Base-by-base conservation (phyloP, 495 filamentous ascomycete genomes). In the Penicillium canariense region DNA sequence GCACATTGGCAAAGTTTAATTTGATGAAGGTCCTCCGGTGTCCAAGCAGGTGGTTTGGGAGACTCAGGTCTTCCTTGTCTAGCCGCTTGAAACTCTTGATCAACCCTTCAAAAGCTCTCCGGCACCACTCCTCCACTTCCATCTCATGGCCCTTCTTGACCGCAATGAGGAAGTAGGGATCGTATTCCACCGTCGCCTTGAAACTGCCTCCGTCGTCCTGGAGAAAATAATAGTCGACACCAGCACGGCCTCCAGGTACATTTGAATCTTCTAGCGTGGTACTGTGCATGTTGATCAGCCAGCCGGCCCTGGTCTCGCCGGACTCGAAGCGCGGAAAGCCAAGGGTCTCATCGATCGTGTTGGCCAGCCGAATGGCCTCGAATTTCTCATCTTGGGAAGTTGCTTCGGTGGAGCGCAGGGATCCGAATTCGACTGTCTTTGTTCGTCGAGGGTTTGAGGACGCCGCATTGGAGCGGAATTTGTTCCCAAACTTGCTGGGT, bases 181-280 rank as follows among this genome's bases (percentile, higher is more conserved):
- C 91, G 65, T 96, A 96, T 69, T 95, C 89, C 54, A 97, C 75
- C 17, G 93, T 97, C 35, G 94, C 92, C 70, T 97, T 97, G 80
- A 97, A 99, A 22, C 89, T 96, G 20, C 82, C 82, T 10, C 93
- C 92, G 63, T 92, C 89, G 50, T 97, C 90, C 65, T 94, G 91
- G 44, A 99, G 84, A 72, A 99, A 97, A 72, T 96, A 99, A 72
- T 87, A 97, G 71, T 99, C 95, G 49, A 99, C 86, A 6, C 87
- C 94, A 2, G 94, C 90, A 56, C 91, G 82, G 42, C 93, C 92
- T 50, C 87, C 86, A 10, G 85, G 84, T 5, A 89, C 76, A 54
- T 90, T 90, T 18, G 90, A 79, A 69, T 97, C 93, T 65, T 95
- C 87, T 31, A 97, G 77, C 17, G 82, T 84, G 0, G 94, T 97